These are phyloP conservation scores for Aspergillus tamarii DNA, from an alignment of 2,329 filamentous ascomycete species.

Conservation along the genomic window DNA sequence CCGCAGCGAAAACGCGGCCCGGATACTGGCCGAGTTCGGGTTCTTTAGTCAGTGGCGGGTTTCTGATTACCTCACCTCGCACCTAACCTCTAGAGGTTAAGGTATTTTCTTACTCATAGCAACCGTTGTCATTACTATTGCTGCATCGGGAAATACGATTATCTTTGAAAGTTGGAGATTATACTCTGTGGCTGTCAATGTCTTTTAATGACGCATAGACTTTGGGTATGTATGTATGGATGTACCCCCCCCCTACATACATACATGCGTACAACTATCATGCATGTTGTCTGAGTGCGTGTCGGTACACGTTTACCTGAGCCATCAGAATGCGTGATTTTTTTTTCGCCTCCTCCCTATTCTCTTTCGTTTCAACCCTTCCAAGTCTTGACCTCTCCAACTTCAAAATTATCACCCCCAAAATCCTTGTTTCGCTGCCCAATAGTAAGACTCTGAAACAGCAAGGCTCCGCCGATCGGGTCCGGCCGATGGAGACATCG, in stretches of 20 bases:
- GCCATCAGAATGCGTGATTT: slow-evolving; percentile 18
- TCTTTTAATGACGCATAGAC: neutral
- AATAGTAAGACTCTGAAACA: slow-evolving; percentile 12
- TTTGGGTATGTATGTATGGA: neutral
- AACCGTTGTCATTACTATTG: slow-evolving; percentile 5
- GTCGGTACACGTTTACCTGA: neutral
- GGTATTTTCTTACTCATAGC: neutral
- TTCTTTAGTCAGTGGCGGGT: slow-evolving; percentile 16
- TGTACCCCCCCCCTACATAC: neutral
- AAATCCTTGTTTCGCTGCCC: slow-evolving; percentile 10
- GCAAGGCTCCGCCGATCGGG: slow-evolving; percentile 22
- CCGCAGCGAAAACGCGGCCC: slow-evolving; percentile 21
- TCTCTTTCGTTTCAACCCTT: neutral
- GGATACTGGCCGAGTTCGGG: slow-evolving; percentile 19
- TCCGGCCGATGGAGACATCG: slow-evolving; percentile 26
- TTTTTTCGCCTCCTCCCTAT: neutral
- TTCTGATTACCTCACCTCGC: slow-evolving; percentile 4
- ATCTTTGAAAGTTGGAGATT: neutral
- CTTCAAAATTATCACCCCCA: slow-evolving; percentile 7
- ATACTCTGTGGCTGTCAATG: neutral
- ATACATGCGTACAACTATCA: neutral
- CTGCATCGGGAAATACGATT: neutral
- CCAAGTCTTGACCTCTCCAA: slow-evolving; percentile 8
- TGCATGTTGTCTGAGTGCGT: neutral
- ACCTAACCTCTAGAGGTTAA: slow-evolving; percentile 6